Base-by-base conservation (phyloP, 768 basidiomycete species). In the Boletus subcaerulescens region DNA sequence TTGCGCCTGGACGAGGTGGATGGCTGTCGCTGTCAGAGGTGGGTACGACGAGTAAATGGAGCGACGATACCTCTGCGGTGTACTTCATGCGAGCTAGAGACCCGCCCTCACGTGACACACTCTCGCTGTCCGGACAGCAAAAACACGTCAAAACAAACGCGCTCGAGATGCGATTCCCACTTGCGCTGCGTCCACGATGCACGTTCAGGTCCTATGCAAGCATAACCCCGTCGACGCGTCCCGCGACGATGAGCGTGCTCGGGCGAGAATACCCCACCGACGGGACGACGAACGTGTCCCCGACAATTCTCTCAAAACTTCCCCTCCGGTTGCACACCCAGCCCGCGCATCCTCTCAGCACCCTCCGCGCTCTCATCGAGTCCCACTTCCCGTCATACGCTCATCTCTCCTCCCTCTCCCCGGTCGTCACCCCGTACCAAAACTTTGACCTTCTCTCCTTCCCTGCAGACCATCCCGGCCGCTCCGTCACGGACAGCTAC, bases 381-480 rank as follows among this genome's bases (percentile, higher is more conserved):
- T 80, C 81, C 18, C 91, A 97, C 68, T 98, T 89, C 64, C 76
- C 85, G 6, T 74, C 83, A 52, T 93, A 86, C 70, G 73, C 84
- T 14, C 84, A 88, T 57, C 73, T 91, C 43, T 83, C 87, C 13
- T 87, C 91, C 20, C 76, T 91, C 55, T 89, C 93, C 2, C 93
- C 97, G 2, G 74, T 98, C 57, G 97, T 99, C 50, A 86, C 93
- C 4, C 91, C 93, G 3, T 77, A 77, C 68, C 84, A 94, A 71
- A 99, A 95, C 74, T 99, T 99, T 71, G 97, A 99, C 73, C 91
- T 96, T 61, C 85, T 99, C 32, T 93, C 92, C 4, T 98, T 99
- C 74, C 87, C 96, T 0, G 64, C 75, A 14, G 94, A 98, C 75
- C 97, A 99, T 69, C 94, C 96, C 1, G 96, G 97, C 17, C 84